These are phyloP conservation scores for Pholiota conissans DNA, from an alignment of 768 basidiomycete species.

Conservation along the genomic window DNA sequence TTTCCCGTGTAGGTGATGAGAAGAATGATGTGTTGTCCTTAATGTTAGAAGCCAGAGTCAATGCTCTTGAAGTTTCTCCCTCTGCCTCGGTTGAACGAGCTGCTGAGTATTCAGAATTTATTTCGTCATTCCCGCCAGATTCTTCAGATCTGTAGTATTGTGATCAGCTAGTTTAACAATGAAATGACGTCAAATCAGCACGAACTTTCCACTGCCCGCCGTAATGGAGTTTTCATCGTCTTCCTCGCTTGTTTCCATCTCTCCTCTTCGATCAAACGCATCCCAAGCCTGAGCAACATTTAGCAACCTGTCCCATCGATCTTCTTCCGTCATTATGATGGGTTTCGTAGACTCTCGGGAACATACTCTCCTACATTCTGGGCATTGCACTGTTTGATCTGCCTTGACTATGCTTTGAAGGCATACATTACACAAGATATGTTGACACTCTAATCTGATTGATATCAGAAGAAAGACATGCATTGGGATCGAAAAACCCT, in stretches of 20 bases:
- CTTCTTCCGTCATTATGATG: conserved; percentile 36
- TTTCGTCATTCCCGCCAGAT: not conserved
- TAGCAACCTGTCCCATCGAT: conserved; percentile 45
- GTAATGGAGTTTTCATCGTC: conserved; percentile 36
- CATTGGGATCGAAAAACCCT: not conserved
- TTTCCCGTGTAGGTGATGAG: not conserved
- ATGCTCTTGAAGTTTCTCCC: not conserved
- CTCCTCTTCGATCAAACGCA: conserved; percentile 34
- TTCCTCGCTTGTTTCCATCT: conserved; percentile 40
- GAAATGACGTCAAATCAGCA: not conserved
- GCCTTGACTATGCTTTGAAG: conserved; percentile 28
- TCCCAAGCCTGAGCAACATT: conserved; percentile 39
- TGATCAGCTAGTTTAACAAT: not conserved
- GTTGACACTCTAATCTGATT: conserved; percentile 43
- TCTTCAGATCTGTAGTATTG: not conserved
- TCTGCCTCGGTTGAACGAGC: not conserved
- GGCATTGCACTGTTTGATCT: conserved; percentile 35
- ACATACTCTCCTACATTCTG: conserved; percentile 31
- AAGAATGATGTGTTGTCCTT: not conserved
- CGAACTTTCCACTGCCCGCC: conserved; percentile 19
- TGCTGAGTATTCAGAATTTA: not conserved
- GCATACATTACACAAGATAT: conserved; percentile 41
- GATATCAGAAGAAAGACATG: not conserved
- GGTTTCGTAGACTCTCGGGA: conserved; percentile 32
- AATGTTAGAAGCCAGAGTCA: not conserved